Evolutionary conservation across 2,329 filamentous ascomycete species (phyloP).

Genomic region (Arthroderma sp.): DNA sequence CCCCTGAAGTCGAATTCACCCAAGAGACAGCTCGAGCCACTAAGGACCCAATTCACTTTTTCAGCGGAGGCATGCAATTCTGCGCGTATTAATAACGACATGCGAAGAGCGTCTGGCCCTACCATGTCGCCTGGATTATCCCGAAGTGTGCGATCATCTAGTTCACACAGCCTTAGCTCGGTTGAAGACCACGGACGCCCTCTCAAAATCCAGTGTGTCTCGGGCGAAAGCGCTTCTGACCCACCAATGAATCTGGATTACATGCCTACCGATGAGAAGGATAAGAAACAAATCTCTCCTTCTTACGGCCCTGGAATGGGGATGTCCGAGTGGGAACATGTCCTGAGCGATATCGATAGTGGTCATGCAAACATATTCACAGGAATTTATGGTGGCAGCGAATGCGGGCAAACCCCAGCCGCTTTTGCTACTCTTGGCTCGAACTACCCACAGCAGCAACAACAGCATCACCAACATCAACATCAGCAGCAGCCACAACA

Average conservation of each 20-base stretch:
- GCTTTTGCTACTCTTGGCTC: conserved; percentile 9
- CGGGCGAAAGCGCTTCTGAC: conserved; percentile 1
- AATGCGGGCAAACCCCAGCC: conserved; percentile 19
- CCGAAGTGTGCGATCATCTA: conserved; percentile 10
- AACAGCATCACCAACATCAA: conserved; percentile 14
- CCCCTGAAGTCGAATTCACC: conserved; percentile 21
- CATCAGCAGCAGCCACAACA: conserved; percentile 18
- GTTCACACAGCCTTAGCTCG: conserved; percentile 7
- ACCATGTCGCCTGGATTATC: conserved; percentile 8
- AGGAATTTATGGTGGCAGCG: conserved; percentile 34
- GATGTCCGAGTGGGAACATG: conserved; percentile 65
- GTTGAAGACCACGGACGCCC: conserved; percentile 9
- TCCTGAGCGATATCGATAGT: conserved; percentile 66
- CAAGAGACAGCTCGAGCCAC: conserved; percentile 22
- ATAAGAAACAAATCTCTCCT: conserved; percentile 22
- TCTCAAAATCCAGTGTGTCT: conserved; percentile 11
- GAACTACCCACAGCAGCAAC: conserved; percentile 1
- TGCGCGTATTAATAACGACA: conserved; percentile 4
- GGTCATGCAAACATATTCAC: conserved; percentile 66
- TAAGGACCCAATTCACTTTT: conserved; percentile 23
- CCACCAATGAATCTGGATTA: conserved; percentile 41
- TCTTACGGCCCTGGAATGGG: conserved; percentile 35
- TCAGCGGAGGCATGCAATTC: conserved; percentile 13
- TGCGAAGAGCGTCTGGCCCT: neutral
- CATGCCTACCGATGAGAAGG: conserved; percentile 29